Evolutionary conservation across 768 basidiomycete genomes (phyloP).

Genomic region (Coprinopsis strossmayeri): DNA sequence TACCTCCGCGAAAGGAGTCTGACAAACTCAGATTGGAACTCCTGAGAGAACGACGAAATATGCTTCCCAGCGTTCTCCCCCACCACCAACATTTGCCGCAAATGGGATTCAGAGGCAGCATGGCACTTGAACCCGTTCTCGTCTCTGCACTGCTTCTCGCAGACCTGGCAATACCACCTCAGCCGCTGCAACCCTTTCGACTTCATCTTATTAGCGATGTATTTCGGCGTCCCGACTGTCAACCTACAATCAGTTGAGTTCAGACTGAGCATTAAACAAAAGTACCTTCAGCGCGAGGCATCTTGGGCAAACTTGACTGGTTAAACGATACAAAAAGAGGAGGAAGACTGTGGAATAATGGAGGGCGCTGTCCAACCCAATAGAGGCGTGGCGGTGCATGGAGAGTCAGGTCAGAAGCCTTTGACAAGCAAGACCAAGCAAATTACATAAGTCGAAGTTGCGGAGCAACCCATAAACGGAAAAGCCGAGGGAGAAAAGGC

Average conservation of each 20-base stretch:
- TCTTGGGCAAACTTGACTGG: conserved; percentile 22
- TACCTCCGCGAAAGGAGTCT: conserved; percentile 78
- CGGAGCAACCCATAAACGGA: too few species aligned
- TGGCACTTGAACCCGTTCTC: conserved; percentile 99
- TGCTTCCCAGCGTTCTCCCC: conserved; percentile 91
- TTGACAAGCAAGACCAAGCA: not conserved
- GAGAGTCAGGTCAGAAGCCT: not conserved
- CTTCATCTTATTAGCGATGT: conserved; percentile 94
- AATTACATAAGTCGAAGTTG: too few species aligned
- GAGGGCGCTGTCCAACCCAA: conserved; percentile 12
- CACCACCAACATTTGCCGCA: conserved; percentile 95
- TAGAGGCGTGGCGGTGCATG: not conserved
- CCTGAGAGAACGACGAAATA: conserved; percentile 81
- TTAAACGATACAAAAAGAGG: conserved; percentile 4
- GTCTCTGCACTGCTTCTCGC: conserved; percentile 97
- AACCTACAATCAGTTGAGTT: conserved; percentile 1
- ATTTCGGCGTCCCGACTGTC: conserved; percentile 82
- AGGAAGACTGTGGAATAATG: not conserved
- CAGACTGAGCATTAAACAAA: not conserved
- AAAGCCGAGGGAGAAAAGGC: not conserved
- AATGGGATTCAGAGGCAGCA: conserved; percentile 78
- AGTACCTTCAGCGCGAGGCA: conserved; percentile 83
- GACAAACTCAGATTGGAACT: conserved; percentile 94
- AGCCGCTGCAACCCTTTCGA: conserved; percentile 93
- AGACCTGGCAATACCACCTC: conserved; percentile 98